Evolutionary conservation across 345 rosid genomes (phyloP), one percentile per base, ranked within the genome.

Genomic region (Moricandia arvensis): DNA sequence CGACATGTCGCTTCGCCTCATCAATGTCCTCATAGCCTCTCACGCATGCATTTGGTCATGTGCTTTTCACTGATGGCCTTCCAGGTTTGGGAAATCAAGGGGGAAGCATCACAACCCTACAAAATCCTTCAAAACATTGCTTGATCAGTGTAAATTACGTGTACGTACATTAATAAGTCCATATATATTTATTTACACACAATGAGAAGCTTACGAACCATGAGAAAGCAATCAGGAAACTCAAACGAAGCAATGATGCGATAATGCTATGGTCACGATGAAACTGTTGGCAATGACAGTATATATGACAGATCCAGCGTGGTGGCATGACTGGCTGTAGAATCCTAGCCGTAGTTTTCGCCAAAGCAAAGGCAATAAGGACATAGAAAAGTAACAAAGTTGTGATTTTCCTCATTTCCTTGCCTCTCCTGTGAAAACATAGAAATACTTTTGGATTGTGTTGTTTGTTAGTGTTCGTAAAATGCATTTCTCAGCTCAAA

Each of bases 221-320:
- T 80, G 29, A 90, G 87, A 21, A 93, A 90, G 73, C 98, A 89
- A 68, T 93, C 94, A 35, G 89, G 94, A 62, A 90, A 93, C 63
- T 90, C 91, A 89, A 82, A 72, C 90, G 94, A 77, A 93, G 94
- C 75, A 93, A 71, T 15, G 90, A 90, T 0, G 93, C 86, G 1
- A 87, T 60, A 27, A 90, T 59, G 27, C 84, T 68, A 26, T n/a
- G 77, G 63, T 90, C 91, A 0, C 79, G 0, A 0, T 3, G 75
- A 86, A 90, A 37, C 76, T 73, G 55, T 54, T 77, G 64, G 69
- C 60, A 29, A 90, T 88, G 2, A 81, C 74, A 21, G 17, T 67
- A n/a, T 37, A 38, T 10, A 90, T 74, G 16, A 89, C 87, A 35
- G 90, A 58, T 69, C 87, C 93, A 0, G 96, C 90, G 1, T 63